Conservation (phyloP, 768 basidiomycete species). For the Kwoniella heveanensis region DNA sequence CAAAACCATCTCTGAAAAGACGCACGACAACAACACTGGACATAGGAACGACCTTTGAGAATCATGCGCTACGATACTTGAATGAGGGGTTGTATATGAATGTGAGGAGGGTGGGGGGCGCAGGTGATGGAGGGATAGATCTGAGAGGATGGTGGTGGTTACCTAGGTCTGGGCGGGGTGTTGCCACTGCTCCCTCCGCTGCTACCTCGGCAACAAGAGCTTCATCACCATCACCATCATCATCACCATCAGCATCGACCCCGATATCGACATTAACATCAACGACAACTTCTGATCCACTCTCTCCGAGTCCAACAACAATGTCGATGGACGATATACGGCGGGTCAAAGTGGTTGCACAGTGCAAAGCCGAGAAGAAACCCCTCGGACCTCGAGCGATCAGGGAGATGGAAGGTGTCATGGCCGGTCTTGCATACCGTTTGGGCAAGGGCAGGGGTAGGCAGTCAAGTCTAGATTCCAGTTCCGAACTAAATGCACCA, state of each 20-base stretch:
- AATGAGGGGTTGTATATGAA: constrained; percentile 75
- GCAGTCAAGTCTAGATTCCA: neutral
- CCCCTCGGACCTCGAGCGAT: constrained; percentile 77
- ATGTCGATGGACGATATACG: neutral
- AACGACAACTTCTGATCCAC: too few species aligned
- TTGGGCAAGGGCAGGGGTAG: neutral
- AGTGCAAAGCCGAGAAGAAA: constrained; percentile 89
- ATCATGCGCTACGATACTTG: constrained; percentile 66
- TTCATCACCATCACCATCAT: too few species aligned
- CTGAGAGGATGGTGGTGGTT: constrained; percentile 93
- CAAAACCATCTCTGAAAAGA: constrained; percentile 4
- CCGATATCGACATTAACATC: neutral
- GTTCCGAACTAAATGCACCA: neutral
- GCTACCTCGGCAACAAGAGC: too few species aligned
- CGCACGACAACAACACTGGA: constrained; percentile 62
- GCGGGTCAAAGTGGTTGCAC: constrained; percentile 73
- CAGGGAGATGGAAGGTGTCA: constrained; percentile 88
- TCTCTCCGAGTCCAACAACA: too few species aligned
- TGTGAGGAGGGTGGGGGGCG: constrained; percentile 76
- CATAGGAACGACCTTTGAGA: constrained; percentile 75
- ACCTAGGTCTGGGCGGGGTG: constrained; percentile 58
- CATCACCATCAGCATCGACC: constrained; percentile 1
- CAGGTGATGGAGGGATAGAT: constrained; percentile 85
- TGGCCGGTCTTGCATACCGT: constrained; percentile 14
- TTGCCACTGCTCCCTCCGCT: too few species aligned